Evolutionary conservation across 2,329 filamentous ascomycete species (phyloP).

Genomic region (Malbranchea zuffiana): DNA sequence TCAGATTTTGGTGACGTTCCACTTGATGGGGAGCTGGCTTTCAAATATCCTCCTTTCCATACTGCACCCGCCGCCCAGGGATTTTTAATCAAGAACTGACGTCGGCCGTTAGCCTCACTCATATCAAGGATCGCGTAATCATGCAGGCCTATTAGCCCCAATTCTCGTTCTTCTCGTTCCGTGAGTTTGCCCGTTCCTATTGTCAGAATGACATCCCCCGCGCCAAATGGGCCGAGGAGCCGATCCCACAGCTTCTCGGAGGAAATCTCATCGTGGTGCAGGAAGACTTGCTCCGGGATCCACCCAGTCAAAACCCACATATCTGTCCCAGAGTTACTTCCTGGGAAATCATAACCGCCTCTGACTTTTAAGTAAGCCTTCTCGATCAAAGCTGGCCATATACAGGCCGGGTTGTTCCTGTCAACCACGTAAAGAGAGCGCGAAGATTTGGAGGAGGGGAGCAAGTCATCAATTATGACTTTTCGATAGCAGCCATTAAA

Average conservation of each 20-base stretch:
- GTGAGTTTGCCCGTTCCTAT: conserved; percentile 80
- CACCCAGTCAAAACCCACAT: conserved; percentile 86
- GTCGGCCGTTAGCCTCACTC: conserved; percentile 50
- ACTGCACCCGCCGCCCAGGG: conserved; percentile 70
- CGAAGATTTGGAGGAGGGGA: conserved; percentile 63
- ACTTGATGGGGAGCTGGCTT: no score
- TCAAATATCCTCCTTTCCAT: conserved; percentile 23
- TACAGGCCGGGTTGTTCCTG: conserved; percentile 62
- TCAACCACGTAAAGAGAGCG: conserved; percentile 81
- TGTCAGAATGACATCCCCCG: conserved; percentile 75
- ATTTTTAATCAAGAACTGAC: conserved; percentile 78
- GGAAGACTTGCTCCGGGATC: conserved; percentile 91
- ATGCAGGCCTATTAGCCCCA: conserved; percentile 80
- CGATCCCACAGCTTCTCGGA: conserved; percentile 66
- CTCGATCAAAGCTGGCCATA: conserved; percentile 89
- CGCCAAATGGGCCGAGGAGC: conserved; percentile 61
- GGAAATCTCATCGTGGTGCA: conserved; percentile 75
- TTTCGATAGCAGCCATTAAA: conserved; percentile 90
- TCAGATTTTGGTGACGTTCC: conserved; percentile 11
- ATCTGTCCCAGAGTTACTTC: conserved; percentile 93
- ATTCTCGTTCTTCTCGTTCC: conserved; percentile 60
- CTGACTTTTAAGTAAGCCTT: conserved; percentile 94
- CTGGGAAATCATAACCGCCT: conserved; percentile 94
- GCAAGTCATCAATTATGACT: conserved; percentile 77
- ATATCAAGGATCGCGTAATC: conserved; percentile 87